These are phyloP conservation scores for Paralagenidium karlingii DNA, from an alignment of 352 stramenopile species.

Conservation along the genomic window DNA sequence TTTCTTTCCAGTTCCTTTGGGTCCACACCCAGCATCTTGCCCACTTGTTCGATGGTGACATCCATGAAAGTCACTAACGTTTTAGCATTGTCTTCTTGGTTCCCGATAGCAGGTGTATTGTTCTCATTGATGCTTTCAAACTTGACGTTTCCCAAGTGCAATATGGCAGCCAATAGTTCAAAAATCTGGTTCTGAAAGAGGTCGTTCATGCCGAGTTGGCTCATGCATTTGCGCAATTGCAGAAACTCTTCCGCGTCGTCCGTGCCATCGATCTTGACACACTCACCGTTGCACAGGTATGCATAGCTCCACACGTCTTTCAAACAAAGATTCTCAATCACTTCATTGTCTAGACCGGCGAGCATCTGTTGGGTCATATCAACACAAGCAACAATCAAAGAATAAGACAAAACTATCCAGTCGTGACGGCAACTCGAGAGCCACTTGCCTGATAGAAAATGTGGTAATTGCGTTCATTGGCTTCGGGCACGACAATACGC, in stretches of 20 bases:
- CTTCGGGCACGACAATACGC: constrained; percentile 45
- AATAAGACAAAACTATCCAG: neutral
- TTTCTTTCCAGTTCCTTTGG: constrained; percentile 53
- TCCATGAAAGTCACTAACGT: neutral
- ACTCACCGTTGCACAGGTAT: constrained; percentile 59
- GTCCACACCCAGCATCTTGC: constrained; percentile 39
- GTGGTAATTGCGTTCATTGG: constrained; percentile 72
- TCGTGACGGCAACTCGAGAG: neutral
- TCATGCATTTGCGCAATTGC: constrained; percentile 44
- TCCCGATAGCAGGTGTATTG: constrained; percentile 13
- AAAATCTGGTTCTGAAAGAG: constrained; percentile 60
- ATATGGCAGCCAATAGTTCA: constrained; percentile 49
- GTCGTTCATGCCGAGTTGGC: constrained; percentile 53
- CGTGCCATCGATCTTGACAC: constrained; percentile 57
- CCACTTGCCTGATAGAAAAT: constrained; percentile 80
- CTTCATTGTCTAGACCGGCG: no score
- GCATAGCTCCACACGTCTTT: constrained; percentile 59
- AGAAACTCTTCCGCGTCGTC: constrained; percentile 63
- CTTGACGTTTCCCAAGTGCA: constrained; percentile 57
- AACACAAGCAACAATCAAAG: neutral
- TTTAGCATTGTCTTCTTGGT: constrained; percentile 15
- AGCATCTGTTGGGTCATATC: constrained; percentile 1
- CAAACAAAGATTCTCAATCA: constrained; percentile 19
- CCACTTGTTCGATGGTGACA: constrained; percentile 43
- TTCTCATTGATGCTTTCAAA: constrained; percentile 50